Conservation (phyloP, 2,329 filamentous ascomycete genomes). For the Talaromyces sp. region DNA sequence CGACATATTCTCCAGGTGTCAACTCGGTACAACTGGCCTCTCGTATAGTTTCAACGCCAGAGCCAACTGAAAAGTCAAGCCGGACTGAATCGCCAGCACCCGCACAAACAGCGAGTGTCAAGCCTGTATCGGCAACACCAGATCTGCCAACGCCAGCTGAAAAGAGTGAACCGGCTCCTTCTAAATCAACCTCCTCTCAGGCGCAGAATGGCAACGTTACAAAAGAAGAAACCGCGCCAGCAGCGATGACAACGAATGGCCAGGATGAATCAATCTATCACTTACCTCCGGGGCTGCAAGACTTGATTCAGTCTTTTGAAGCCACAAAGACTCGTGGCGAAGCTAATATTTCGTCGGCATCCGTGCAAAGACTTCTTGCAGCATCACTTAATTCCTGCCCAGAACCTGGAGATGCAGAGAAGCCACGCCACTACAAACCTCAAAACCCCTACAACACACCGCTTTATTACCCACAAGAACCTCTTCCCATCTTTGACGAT, state of each 20-base stretch:
- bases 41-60: constrained; percentile 40
- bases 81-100: constrained; percentile 55
- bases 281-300: constrained; percentile 81
- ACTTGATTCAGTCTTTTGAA: constrained; percentile 89
- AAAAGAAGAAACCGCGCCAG: constrained; percentile 46
- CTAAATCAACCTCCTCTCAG: constrained; percentile 38
- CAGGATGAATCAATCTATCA: constrained; percentile 84
- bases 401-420: constrained; percentile 74
- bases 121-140: constrained; percentile 43
- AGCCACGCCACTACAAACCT: constrained; percentile 79
- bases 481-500: constrained; percentile 88
- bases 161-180: constrained; percentile 42
- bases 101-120: constrained; percentile 42
- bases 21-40: constrained; percentile 50
- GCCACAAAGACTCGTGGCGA: constrained; percentile 65
- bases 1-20: constrained; percentile 58
- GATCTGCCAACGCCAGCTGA: constrained; percentile 50
- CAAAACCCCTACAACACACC: constrained; percentile 76
- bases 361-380: constrained; percentile 71
- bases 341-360: constrained; percentile 45
- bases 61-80: constrained; percentile 42
- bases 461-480: constrained; percentile 86
- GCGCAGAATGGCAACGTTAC: constrained; percentile 52
- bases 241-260: constrained; percentile 21
- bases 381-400: constrained; percentile 72